Percentiles rank a stretch among this genome's conserved stretches.
Conservation (phyloP, 176 grass and related monocot species). For the Miscanthus lutarioriparius region DNA sequence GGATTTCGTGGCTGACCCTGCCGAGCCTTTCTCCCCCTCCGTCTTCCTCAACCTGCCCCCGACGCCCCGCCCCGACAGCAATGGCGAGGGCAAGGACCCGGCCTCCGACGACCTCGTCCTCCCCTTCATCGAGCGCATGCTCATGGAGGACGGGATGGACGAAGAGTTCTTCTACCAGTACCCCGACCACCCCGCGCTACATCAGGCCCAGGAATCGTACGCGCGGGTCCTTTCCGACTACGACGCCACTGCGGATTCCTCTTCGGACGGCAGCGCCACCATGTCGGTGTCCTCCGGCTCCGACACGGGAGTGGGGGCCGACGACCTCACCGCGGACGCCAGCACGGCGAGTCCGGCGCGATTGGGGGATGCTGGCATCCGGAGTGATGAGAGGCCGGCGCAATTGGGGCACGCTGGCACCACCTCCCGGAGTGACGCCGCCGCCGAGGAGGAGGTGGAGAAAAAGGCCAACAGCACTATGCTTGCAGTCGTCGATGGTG, state of each 20-base stretch:
- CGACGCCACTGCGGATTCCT: neutral
- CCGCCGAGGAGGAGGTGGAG: neutral
- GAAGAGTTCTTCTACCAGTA: neutral
- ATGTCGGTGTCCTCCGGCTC: neutral
- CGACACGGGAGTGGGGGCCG: neutral
- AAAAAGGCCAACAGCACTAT: neutral
- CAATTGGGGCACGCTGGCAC: neutral
- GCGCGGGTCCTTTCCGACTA: conserved; percentile 25
- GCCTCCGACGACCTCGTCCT: neutral
- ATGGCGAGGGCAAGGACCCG: neutral
- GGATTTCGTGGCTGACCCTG: neutral
- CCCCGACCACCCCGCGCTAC: neutral
- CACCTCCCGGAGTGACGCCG: neutral
- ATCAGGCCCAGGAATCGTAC: conserved; percentile 6
- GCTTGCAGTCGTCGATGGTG: neutral
- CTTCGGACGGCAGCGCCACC: neutral
- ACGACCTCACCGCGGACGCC: neutral
- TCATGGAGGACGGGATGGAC: conserved; percentile 1
- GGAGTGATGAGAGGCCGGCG: neutral
- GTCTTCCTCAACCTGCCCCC: neutral
- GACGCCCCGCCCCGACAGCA: neutral
- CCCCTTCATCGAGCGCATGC: neutral
- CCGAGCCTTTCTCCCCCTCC: neutral
- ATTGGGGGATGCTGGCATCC: no score
- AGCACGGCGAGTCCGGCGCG: neutral